Conservation (phyloP, 805 yeast species). For the Sugiyamaella boreocaroliniensis region DNA sequence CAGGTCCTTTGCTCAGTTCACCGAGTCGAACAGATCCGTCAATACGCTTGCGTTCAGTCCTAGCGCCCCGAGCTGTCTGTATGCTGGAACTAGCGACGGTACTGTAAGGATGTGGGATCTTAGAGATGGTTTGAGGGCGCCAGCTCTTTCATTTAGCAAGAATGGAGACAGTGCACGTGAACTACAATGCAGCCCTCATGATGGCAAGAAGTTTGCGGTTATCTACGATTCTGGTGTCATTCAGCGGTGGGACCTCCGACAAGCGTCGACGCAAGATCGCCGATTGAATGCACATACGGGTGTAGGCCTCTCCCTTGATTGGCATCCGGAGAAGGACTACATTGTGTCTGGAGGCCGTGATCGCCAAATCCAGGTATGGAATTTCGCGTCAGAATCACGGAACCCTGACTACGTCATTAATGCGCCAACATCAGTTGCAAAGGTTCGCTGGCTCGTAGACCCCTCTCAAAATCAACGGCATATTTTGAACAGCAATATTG, state of each 20-base stretch:
- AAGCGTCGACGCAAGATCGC: slow-evolving; percentile 54
- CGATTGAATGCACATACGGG: slow-evolving; percentile 85
- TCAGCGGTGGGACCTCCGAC: slow-evolving; percentile 81
- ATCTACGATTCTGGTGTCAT: slow-evolving; percentile 86
- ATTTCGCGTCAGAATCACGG: slow-evolving; percentile 37
- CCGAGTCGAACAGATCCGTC: slow-evolving; percentile 43
- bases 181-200: slow-evolving; percentile 48
- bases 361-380: slow-evolving; percentile 74
- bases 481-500: slow-evolving; percentile 39
- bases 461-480: slow-evolving; percentile 19
- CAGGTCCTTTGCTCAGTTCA: slow-evolving; percentile 13
- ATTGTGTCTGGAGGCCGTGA: slow-evolving; percentile 92
- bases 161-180: slow-evolving; percentile 67
- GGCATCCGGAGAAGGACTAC: slow-evolving; percentile 80
- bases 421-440: slow-evolving; percentile 73
- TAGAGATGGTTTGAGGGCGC: slow-evolving; percentile 45
- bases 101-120: slow-evolving; percentile 79
- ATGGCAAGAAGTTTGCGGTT: slow-evolving; percentile 55
- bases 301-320: slow-evolving; percentile 79
- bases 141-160: slow-evolving; percentile 47
- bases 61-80: slow-evolving; percentile 47
- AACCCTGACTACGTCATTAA: slow-evolving; percentile 66
- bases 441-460: slow-evolving; percentile 58
- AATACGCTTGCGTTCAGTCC: slow-evolving; percentile 64
- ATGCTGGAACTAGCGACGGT: slow-evolving; percentile 75